Conservation (phyloP, 2,329 filamentous ascomycete species). For the Gnomoniopsis smithogilvyi region DNA sequence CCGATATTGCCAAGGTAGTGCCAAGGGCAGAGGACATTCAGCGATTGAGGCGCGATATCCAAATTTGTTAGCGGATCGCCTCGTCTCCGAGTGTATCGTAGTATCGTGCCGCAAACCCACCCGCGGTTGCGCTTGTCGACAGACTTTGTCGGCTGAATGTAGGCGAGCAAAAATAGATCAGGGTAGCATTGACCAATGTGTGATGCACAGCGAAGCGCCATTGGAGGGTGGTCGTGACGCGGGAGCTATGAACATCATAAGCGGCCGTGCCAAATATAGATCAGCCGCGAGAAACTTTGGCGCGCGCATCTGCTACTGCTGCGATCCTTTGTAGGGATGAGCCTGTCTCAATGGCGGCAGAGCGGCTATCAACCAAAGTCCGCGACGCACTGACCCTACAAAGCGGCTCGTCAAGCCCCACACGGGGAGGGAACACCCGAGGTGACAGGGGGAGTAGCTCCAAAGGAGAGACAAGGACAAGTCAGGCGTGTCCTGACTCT, state of each 20-base stretch:
- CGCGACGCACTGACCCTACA: not conserved
- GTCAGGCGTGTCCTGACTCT: not conserved
- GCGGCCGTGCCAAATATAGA: slow-evolving; percentile 13
- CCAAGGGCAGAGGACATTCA: not conserved
- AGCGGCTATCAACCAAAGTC: not conserved
- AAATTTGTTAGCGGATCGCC: slow-evolving; percentile 11
- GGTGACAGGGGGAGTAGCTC: not conserved
- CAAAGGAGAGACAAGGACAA: not conserved
- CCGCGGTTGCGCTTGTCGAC: slow-evolving; percentile 9
- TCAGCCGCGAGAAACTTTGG: not conserved
- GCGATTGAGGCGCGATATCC: not conserved
- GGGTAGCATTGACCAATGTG: slow-evolving; percentile 5
- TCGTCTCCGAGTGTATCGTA: not conserved
- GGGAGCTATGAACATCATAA: not conserved
- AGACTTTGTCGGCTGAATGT: not conserved
- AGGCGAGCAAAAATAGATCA: slow-evolving; percentile 7
- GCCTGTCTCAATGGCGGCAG: not conserved
- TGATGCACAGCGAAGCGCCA: slow-evolving; percentile 11
- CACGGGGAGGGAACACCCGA: not conserved
- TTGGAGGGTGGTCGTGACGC: slow-evolving; percentile 4
- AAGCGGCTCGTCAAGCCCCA: not conserved
- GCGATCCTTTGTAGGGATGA: not conserved
- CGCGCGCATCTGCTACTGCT: not conserved
- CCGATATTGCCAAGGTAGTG: not conserved
- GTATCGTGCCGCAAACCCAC: not conserved